Base-by-base conservation (phyloP, 2,329 filamentous ascomycete genomes). In the Nemania serpens region DNA sequence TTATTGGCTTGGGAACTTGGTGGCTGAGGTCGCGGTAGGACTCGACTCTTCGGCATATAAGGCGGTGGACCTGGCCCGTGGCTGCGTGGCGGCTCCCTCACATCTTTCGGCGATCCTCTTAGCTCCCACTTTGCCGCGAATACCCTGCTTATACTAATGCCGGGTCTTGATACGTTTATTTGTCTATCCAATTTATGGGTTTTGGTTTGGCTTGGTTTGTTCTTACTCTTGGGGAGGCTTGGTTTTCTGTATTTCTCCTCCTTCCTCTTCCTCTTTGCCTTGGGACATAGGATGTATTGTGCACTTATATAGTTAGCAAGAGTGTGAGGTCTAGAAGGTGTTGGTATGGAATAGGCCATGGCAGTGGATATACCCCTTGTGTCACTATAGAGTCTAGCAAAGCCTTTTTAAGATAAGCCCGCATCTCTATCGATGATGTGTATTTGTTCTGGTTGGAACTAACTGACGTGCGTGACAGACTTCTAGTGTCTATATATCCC, bases 1-100 rank as follows among this genome's bases (percentile, higher is more conserved):
- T 77, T 2, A 60, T 82, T 11, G 75, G 77, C 9, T 65, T 79
- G 6, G 77, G 78, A 5, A 70, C 74, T 5, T 86, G 82, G 74
- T 84, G 79, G 80, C 68, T 69, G 58, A 68, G 66, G 63, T 69
- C 68, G 50, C 61, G 53, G 46, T 73, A 71, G 69, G 51, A 34
- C 48, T 63, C 63, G 63, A 50, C 60, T n/a, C 45, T 52, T 17
- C 48, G 18, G 25, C 17, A n/a, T 18, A 18, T 54, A 5, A 36
- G 18, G 17, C 47, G 39, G 13, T 54, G 52, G 59, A 15, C 41
- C 17, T 25, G 10, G 33, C 17, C 50, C 18, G 25, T 49, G 15
- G 42, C 11, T 7, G 18, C 12, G 13, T 47, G 42, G 29, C 6
- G 22, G 13, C 20, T 57, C 18, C 29, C 18, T 18, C n/a, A 2